Conservation (phyloP, 2,329 filamentous ascomycete species). For the Chalaropsis thielavioides region DNA sequence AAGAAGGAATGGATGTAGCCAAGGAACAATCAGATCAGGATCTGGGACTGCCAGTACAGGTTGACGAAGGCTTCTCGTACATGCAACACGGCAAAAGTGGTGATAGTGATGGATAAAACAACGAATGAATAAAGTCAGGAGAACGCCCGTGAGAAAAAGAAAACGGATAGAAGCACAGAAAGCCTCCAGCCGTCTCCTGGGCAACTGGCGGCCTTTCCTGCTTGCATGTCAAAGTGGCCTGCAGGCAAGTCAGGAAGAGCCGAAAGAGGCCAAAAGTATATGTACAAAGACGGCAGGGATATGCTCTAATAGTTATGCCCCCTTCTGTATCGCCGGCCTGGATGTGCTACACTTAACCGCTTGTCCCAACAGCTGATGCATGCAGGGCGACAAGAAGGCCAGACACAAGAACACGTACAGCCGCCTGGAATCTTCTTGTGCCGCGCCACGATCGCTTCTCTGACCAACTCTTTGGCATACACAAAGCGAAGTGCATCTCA, state of each 20-base stretch:
- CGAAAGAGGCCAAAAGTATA: not conserved
- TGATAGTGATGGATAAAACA: not conserved
- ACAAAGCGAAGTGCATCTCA: not conserved
- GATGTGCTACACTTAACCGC: not conserved
- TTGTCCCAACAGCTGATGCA: not conserved
- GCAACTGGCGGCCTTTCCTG: not conserved
- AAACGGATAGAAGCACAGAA: slow-evolving; percentile 15
- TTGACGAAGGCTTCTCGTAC: not conserved
- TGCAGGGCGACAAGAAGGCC: not conserved
- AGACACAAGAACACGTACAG: not conserved
- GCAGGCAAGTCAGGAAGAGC: not conserved
- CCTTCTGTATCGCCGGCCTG: not conserved
- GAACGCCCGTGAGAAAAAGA: slow-evolving; percentile 19
- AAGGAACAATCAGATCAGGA: not conserved
- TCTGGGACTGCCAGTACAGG: not conserved
- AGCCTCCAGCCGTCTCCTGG: not conserved
- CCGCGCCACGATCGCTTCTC: not conserved
- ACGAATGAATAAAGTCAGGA: slow-evolving; percentile 8
- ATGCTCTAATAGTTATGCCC: not conserved
- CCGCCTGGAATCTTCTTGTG: not conserved
- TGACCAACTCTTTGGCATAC: not conserved
- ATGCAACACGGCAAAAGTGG: no score
- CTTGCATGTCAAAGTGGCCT: no score
- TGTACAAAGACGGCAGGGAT: not conserved
- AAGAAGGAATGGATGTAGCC: not conserved